phyloP scores from a whole-genome alignment of 805 yeast genomes.

The Kodamaea restingae region DNA sequence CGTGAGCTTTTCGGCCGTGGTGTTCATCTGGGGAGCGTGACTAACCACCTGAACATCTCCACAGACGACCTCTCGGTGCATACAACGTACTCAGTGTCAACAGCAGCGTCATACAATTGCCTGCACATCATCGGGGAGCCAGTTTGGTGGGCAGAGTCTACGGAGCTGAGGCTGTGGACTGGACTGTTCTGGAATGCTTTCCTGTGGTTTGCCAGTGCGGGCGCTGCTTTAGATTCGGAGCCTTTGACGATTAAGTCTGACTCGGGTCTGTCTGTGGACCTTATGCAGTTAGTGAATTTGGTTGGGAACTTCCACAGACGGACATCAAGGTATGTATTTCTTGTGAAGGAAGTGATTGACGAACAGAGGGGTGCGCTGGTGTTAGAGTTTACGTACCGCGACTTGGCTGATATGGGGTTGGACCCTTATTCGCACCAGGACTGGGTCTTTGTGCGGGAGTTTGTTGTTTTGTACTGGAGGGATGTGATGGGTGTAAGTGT shows the following conservation, averaged over 20 bases:
- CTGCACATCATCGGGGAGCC: constrained; percentile 22
- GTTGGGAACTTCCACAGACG: constrained; percentile 39
- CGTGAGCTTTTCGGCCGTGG: constrained; percentile 13
- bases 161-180: constrained; percentile 51
- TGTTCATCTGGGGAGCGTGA: constrained; percentile 7
- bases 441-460: constrained; percentile 31
- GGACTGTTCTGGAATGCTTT: constrained; percentile 66
- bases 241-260: neutral
- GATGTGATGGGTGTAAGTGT: constrained; percentile 27
- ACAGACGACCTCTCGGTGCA: constrained; percentile 30
- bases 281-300: constrained; percentile 22
- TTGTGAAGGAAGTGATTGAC: constrained; percentile 30
- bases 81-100: constrained; percentile 21
- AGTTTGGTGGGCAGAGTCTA: constrained; percentile 35
- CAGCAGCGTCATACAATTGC: constrained; percentile 1
- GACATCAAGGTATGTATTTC: constrained; percentile 25
- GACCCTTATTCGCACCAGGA: constrained; percentile 41
- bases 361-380: constrained; percentile 21
- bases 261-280: constrained; percentile 14
- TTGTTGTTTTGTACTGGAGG: constrained; percentile 34
- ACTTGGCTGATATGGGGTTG: constrained; percentile 38
- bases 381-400: constrained; percentile 38
- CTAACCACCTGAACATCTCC: constrained; percentile 14
- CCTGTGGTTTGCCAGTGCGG: constrained; percentile 88
- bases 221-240: constrained; percentile 7